Evolutionary conservation across 495 filamentous ascomycete species (phyloP), one percentile per base, ranked within the genome.

Genomic region (Echria macrotheca): DNA sequence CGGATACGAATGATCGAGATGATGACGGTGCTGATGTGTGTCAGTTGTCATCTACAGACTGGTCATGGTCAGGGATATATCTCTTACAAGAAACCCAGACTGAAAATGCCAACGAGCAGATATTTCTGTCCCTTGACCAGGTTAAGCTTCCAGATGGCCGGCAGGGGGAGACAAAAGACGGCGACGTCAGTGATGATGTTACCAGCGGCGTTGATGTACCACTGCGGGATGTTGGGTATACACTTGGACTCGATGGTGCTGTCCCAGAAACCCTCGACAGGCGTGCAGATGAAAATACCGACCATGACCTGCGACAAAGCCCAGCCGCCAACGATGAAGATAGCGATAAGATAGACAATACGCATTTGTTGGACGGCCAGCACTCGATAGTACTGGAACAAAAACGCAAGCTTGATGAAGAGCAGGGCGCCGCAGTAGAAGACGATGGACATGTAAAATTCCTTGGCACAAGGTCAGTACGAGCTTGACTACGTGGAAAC

Each of bases 1-100:
- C 66, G 53, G 54, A 78, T 68, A 47, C 69, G 72, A 56, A 76
- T 68, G 24, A 79, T 66, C 0, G 75, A 77, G 42, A 78, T 68
- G 53, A 78, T 69, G 43, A 71, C 54, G 23, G 72, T 74, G 44
- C 77, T 63, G 36, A 3, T 1, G 2, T 8, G n/a, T 6, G 37
- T 49, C 43, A 35, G 37, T 18, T 17, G n/a, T n/a, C n/a, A n/a
- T n/a, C n/a, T n/a, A n/a, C n/a, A n/a, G n/a, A n/a, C n/a, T n/a
- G n/a, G n/a, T n/a, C n/a, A n/a, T n/a, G n/a, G n/a, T 11, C 14
- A 14, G 31, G 5, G 18, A 0, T 6, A 8, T 6, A 49, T 23
- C 9, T 15, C 37, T 25, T 37, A 63, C 62, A 70, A 69, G 37
- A 70, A 66, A 21, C 68, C 68, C 7, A 72, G 54, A 22, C 60